Evolutionary conservation across 2,329 filamentous ascomycete species (phyloP), one percentile per base, ranked within the genome.

Genomic region (Pseudopyrenochaeta lycopersici): DNA sequence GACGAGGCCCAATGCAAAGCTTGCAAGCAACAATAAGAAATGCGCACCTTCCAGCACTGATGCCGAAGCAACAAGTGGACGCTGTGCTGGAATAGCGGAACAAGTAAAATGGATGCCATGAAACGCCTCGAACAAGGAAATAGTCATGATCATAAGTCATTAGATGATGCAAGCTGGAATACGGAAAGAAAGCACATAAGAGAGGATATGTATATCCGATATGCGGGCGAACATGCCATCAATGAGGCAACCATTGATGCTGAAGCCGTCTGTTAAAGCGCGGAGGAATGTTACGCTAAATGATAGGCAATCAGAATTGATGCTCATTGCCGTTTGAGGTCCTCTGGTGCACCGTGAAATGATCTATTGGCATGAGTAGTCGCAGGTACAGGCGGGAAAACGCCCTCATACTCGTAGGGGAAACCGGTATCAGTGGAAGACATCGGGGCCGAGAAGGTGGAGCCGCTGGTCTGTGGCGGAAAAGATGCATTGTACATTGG

Each of bases 21-120:
- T 40, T 45, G 32, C 36, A 46, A 46, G 21, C 35, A 10, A 51
- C 44, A 58, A 48, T 31, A 45, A 44, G 36, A 44, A 44, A 40
- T 12, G 43, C 42, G 49, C 36, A 27, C 20, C 31, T 52, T 43
- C 52, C 52, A 56, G 47, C 46, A 20, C 56, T 21, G 11, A 50
- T 50, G 60, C 57, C 60, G 53, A 67, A 56, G 58, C 63, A 62
- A 50, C 21, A 44, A 52, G 46, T 42, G 29, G 31, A 18, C 45
- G 51, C 49, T 56, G 54, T 53, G 60, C 56, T 56, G 55, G 52
- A 59, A 49, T 27, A 31, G 17, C 54, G 55, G 52, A 59, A 49
- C 30, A 31, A 20, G 41, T 38, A 39, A 6, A 23, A 39, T 7
- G 1, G 36, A 39, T 7, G n/a, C 33, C n/a, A 30, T 44, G 23